These are phyloP conservation scores for Pichia kluyveri DNA, from an alignment of 805 yeast species.

Conservation along the genomic window DNA sequence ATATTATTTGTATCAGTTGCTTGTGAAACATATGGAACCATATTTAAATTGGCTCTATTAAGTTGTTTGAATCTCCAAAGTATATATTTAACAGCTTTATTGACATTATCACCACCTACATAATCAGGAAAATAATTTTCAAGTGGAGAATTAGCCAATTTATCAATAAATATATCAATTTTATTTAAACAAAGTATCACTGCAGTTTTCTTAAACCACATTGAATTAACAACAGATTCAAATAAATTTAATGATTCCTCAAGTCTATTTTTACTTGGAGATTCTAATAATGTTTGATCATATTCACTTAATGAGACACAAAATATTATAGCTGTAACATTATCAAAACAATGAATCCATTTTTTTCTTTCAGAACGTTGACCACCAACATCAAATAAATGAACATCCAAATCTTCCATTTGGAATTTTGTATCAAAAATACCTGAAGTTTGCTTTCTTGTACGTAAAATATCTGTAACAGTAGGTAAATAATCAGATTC, in stretches of 20 bases:
- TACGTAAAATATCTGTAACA: conserved; percentile 70
- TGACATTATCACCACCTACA: conserved; percentile 81
- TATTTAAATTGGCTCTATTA: conserved; percentile 70
- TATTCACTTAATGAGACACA: conserved; percentile 89
- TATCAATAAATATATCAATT: conserved; percentile 83
- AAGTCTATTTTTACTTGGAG: conserved; percentile 62
- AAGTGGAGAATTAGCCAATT: conserved; percentile 70
- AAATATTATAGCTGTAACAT: conserved; percentile 80
- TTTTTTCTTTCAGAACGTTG: conserved; percentile 93
- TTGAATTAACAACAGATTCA: conserved; percentile 83
- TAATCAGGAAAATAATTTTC: conserved; percentile 84
- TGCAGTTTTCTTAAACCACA: conserved; percentile 87
- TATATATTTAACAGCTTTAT: conserved; percentile 86
- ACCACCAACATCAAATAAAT: conserved; percentile 85
- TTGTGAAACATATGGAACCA: conserved; percentile 88
- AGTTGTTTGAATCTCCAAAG: conserved; percentile 84
- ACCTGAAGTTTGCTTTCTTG: conserved; percentile 90
- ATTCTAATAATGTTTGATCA: conserved; percentile 79
- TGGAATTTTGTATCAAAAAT: conserved; percentile 75
- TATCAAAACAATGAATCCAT: conserved; percentile 96
- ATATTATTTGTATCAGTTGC: conserved; percentile 92
- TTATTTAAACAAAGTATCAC: conserved; percentile 82
- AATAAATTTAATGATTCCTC: conserved; percentile 78
- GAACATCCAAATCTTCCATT: conserved; percentile 58
- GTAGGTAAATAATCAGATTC: conserved; percentile 57